A percentile compares a stretch with the other conserved stretches of the same genome.
Conservation (phyloP, 225 moss, liverwort and hornwort genomes). For the Straminergon stramineum region DNA sequence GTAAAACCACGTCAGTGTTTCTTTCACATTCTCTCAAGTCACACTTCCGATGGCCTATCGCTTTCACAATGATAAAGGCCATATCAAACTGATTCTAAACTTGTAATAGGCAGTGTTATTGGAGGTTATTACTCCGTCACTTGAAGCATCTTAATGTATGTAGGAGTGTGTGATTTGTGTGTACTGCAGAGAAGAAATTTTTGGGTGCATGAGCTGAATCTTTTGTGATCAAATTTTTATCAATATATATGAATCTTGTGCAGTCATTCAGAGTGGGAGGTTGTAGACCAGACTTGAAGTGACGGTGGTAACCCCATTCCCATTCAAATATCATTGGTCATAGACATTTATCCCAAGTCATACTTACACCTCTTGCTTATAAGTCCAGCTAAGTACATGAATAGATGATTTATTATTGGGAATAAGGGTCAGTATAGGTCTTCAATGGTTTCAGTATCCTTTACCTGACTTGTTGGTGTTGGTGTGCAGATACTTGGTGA, state of each 20-base stretch:
- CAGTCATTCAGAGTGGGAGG: neutral
- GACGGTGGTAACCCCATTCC: neutral
- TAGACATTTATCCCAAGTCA: neutral
- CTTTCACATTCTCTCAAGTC: neutral
- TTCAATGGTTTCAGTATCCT: neutral
- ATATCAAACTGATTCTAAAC: neutral
- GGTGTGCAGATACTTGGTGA: constrained; percentile 46
- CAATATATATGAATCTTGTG: neutral
- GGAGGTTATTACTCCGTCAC: neutral
- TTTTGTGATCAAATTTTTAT: neutral
- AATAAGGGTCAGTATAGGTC: neutral
- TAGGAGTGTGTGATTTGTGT: neutral
- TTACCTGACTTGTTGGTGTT: neutral
- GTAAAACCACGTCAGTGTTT: constrained; percentile 73
- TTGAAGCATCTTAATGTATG: neutral
- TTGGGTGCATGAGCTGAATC: neutral
- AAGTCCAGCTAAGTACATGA: neutral
- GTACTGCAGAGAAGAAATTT: neutral
- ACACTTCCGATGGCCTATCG: neutral
- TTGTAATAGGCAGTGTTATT: neutral
- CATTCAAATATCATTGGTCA: neutral
- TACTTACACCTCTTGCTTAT: neutral
- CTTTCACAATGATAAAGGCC: neutral
- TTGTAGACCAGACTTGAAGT: neutral
- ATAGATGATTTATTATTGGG: neutral